Evolutionary conservation across 2,329 filamentous ascomycete genomes (phyloP).

Genomic region (Coniochaeta ligniaria): DNA sequence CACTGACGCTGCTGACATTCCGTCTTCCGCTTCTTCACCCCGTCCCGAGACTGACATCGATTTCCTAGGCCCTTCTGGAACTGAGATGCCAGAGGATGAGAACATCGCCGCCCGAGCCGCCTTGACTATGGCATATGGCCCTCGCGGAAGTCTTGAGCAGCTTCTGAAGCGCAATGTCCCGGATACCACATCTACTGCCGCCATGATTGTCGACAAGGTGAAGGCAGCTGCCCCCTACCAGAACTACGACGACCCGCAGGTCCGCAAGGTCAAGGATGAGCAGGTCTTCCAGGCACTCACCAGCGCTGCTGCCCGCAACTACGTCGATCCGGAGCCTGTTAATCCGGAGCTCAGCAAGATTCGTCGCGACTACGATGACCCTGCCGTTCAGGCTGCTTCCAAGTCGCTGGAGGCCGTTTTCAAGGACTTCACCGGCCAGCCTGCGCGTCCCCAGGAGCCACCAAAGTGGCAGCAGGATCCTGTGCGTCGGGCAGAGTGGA

Average conservation of each 20-base stretch:
- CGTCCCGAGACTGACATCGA: slow-evolving; percentile 1
- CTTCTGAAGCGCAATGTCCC: slow-evolving; percentile 4
- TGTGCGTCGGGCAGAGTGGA: slow-evolving; percentile 11
- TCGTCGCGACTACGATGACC: slow-evolving; percentile 33
- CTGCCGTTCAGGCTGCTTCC: slow-evolving; percentile 32
- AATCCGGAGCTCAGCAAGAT: slow-evolving; percentile 24
- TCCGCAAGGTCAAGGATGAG: slow-evolving; percentile 17
- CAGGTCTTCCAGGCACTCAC: slow-evolving; percentile 34
- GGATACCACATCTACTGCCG: neutral
- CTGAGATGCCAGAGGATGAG: neutral
- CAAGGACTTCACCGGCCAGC: slow-evolving; percentile 33
- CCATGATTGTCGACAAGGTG: neutral
- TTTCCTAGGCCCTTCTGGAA: slow-evolving; percentile 11
- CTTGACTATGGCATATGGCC: neutral
- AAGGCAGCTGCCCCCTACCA: neutral
- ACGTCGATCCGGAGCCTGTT: slow-evolving; percentile 31
- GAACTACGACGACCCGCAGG: neutral
- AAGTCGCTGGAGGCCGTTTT: slow-evolving; percentile 34
- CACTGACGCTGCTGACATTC: slow-evolving; percentile 45
- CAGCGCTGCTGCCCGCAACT: slow-evolving; percentile 35
- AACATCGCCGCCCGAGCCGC: neutral
- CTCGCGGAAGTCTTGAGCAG: neutral
- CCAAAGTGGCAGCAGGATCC: slow-evolving; percentile 22
- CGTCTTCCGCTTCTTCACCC: slow-evolving; percentile 49
- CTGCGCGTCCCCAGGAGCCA: slow-evolving; percentile 24